phyloP scores from a whole-genome alignment of 345 rosid genomes.

The Eucalyptus camaldulensis region DNA sequence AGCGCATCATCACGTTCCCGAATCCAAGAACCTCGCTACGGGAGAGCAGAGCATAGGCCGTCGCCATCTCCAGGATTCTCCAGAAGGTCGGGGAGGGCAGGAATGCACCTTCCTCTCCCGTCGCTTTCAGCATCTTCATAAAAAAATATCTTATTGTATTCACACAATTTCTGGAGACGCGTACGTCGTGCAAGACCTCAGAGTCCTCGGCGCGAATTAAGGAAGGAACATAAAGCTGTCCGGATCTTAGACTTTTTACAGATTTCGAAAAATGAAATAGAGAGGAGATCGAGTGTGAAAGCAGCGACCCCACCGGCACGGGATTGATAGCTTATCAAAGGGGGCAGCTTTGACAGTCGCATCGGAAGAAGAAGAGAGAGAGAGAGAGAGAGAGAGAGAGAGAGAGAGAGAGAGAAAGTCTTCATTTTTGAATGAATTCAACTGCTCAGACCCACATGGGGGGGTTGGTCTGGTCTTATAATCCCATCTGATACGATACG shows the following conservation, averaged over 20 bases:
- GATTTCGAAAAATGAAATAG: too few species aligned
- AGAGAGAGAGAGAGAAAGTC: neutral
- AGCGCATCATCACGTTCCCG: neutral
- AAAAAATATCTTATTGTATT: neutral
- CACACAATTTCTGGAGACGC: neutral
- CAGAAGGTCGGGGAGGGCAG: neutral
- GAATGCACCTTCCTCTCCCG: neutral
- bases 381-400: too few species aligned
- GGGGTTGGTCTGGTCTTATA: too few species aligned
- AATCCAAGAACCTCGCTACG: neutral
- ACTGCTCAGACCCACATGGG: neutral
- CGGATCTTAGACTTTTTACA: neutral
- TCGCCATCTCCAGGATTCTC: neutral
- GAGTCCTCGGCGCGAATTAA: neutral
- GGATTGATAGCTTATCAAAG: neutral
- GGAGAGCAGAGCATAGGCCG: fast-evolving
- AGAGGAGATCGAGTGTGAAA: too few species aligned
- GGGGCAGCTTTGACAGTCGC: neutral
- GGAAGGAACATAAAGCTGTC: neutral
- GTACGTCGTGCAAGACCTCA: neutral
- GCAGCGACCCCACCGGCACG: too few species aligned
- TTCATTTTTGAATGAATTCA: neutral
- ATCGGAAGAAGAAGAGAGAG: neutral
- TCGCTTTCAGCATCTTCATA: neutral
- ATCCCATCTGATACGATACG: neutral